Conservation (phyloP, 495 filamentous ascomycete species). For the Articulospora tetracladia region DNA sequence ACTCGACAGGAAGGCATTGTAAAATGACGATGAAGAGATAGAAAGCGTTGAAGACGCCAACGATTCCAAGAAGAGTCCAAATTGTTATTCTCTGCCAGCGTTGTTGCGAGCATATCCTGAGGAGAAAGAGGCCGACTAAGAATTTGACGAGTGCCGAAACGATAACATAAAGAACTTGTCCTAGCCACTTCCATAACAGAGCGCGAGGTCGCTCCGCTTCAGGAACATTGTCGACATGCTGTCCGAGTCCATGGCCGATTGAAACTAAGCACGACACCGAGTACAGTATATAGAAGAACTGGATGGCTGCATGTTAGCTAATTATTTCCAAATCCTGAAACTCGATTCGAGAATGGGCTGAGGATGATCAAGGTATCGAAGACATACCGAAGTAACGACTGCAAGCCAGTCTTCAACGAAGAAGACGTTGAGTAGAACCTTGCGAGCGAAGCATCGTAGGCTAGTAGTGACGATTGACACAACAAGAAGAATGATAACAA, state of each 20-base stretch:
- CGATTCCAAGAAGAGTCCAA: constrained; percentile 19
- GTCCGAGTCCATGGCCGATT: neutral
- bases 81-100: constrained; percentile 33
- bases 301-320: neutral
- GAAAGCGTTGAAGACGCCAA: constrained; percentile 25
- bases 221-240: neutral
- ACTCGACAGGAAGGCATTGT: constrained; percentile 35
- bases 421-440: constrained; percentile 11
- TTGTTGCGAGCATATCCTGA: constrained; percentile 18
- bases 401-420: constrained; percentile 19
- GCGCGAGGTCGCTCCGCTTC: neutral
- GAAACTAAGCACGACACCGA: neutral
- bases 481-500: constrained; percentile 12
- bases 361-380: neutral
- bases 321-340: too few relatives aligned
- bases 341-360: neutral
- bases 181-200: neutral
- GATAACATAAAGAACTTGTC: neutral
- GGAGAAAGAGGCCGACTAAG: neutral
- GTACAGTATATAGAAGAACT: neutral
- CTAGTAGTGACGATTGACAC: constrained; percentile 10
- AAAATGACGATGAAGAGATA: constrained; percentile 38
- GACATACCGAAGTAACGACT: constrained; percentile 10
- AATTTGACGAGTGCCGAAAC: neutral
- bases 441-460: constrained; percentile 12